Base-by-base conservation (phyloP, 2,329 filamentous ascomycete species). In the Xylaria digitata region DNA sequence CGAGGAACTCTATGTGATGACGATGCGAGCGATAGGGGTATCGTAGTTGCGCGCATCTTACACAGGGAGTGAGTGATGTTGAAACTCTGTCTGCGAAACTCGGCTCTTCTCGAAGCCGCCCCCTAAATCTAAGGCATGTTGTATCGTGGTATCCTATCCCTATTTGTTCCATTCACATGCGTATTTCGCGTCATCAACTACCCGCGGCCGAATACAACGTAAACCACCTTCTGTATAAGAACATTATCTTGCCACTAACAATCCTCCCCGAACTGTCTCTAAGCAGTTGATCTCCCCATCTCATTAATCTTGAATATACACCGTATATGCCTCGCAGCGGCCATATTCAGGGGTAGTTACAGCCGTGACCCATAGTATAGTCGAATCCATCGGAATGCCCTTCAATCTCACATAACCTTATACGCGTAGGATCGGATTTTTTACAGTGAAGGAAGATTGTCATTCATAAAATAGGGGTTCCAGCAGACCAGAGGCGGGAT, bases 1-100 rank as follows among this genome's bases (percentile, higher is more conserved):
- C n/a, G 21, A 45, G 6, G 8, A 48, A 23, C 5, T 34, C 32
- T 15, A 2, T 2, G 13, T 21, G n/a, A 40, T 53, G n/a, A 19
- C 42, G 23, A 53, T 17, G 54, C 54, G 46, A 53, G 37, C 37
- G 6, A 57, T 21, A 58, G 48, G 46, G 61, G 53, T 15, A n/a
- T 26, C 26, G 26, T 26, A 26, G 26, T 26, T 26, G 26, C 3
- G 26, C 26, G 26, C 26, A 26, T 26, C 26, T 26, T 26, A 26
- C 3, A 26, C 26, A 26, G 26, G n/a, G n/a, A 26, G 26, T 26
- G 26, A 26, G 26, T 26, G 26, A 26, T 26, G 26, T 5, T 26
- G 26, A 26, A 26, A 26, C 26, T 26, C 13, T 8, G 37, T 40
- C 37, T 17, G 19, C 23, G 34, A 23, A 49, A 37, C 23, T 15